Percentiles rank a stretch among this genome's conserved stretches.
Evolutionary conservation across 164 flowering plant genomes (phyloP).

Genomic region (Santalum album): DNA sequence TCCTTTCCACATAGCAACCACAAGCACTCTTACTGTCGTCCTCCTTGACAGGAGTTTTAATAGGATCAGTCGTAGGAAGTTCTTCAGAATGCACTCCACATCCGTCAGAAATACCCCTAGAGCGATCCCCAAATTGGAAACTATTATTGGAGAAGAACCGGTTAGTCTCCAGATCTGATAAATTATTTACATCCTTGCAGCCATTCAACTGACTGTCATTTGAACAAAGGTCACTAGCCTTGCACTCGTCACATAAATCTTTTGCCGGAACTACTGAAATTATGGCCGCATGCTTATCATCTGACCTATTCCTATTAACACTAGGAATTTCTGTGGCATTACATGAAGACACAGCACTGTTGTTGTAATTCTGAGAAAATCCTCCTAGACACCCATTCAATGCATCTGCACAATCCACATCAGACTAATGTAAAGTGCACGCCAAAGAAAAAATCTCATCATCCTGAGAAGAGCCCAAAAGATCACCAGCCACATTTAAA

Average conservation of each 20-base stretch:
- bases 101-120: neutral
- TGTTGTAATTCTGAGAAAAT: neutral
- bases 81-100: neutral
- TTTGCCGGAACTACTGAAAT: constrained; percentile 2
- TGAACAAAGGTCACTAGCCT: constrained; percentile 3
- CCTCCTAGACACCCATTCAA: neutral
- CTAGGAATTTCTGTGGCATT: constrained; percentile 3
- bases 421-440: neutral
- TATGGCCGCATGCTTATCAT: neutral
- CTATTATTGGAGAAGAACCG: constrained; percentile 5
- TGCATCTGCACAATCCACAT: neutral
- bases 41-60: neutral
- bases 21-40: neutral
- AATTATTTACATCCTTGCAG: neutral
- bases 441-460: neutral
- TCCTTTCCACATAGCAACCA: neutral
- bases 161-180: neutral
- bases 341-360: neutral
- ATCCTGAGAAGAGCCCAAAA: constrained; percentile 1
- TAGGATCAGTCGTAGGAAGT: neutral
- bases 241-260: neutral
- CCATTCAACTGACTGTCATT: neutral
- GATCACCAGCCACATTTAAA: neutral
- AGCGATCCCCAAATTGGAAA: neutral
- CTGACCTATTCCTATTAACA: constrained; percentile 2